Percentiles rank a stretch among this genome's conserved stretches.
These are phyloP conservation scores for Vitis riparia DNA, from an alignment of 164 flowering plant genomes.

Conservation along the genomic window DNA sequence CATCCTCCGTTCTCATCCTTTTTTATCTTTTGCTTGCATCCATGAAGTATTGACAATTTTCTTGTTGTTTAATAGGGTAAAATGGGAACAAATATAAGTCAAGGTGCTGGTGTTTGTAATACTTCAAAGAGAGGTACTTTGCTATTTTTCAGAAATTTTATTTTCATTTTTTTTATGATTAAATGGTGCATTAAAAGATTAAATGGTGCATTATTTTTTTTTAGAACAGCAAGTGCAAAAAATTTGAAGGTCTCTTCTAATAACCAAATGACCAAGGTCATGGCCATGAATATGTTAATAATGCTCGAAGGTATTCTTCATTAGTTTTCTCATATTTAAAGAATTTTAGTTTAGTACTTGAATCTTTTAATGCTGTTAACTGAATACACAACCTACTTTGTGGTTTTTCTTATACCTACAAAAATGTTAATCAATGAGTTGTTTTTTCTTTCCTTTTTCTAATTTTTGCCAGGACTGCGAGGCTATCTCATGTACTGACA, in stretches of 20 bases:
- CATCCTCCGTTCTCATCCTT: background rate
- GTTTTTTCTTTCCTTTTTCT: no score
- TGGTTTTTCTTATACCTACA: no score
- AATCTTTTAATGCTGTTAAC: background rate
- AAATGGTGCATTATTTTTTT: background rate
- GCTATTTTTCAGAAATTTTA: background rate
- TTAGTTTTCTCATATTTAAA: background rate
- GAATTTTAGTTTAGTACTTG: background rate
- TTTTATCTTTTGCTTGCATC: background rate
- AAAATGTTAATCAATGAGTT: no score
- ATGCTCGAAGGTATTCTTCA: slow-evolving; percentile 26
- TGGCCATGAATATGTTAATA: slow-evolving; percentile 10
- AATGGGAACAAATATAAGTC: slow-evolving; percentile 9
- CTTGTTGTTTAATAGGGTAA: slow-evolving; percentile 30
- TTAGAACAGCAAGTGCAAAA: slow-evolving; percentile 11
- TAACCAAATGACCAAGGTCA: slow-evolving; percentile 20
- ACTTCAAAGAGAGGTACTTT: slow-evolving; percentile 26
- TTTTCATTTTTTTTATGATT: background rate
- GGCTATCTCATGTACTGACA: no score
- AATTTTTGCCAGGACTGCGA: no score
- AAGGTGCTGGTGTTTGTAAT: slow-evolving; percentile 15
- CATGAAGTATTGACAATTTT: no score
- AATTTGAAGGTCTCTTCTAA: slow-evolving; percentile 23
- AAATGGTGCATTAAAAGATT: background rate
- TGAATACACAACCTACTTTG: no score